Base-by-base conservation (phyloP, 495 filamentous ascomycete genomes). In the Penicillium manginii region DNA sequence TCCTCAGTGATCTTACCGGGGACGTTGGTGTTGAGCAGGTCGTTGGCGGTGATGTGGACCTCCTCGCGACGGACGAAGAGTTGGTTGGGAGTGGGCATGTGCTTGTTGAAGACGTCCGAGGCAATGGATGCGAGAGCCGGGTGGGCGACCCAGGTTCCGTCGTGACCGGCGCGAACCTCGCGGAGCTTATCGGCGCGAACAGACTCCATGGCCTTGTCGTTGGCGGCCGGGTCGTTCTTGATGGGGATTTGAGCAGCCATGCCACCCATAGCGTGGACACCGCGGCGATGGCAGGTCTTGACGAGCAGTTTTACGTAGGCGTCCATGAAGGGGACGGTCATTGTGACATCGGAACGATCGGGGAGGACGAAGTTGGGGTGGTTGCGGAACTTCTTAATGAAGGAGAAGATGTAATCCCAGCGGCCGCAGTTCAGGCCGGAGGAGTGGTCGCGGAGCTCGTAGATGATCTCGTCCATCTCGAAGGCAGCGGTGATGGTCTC, bases 381-480 rank as follows among this genome's bases (percentile, higher is more conserved):
- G 63, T 96, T 86, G 65, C 96, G 90, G 88, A 98, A 97, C 78
- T 96, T 97, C 84, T 99, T 99, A 83, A 99, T 99, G 70, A 94
- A 91, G 74, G 88, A 93, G 83, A 99, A 98, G 79, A 99, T 98
- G 83, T 99, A 99, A 72, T 99, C 94, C 94, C 94, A 99, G 50
- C 94, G 89, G 50, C 94, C 94, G 76, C 94, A 99, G 83, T 99
- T 99, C 62, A 99, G 84, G 52, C 94, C 94, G 11, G 94, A 89
- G 75, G 87, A 91, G 81, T 99, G 94, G 71, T 98, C 93, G 37
- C 94, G 91, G 60, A 99, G 88, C 77, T 99, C 94, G 79, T 97
- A 99, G 75, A 99, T 98, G 76, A 98, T 98, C 88, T 98, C 94
- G 58, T 99, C 94, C 94, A 99, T 99, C 81, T 99, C 96, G 65